Evolutionary conservation across 2,329 filamentous ascomycete genomes (phyloP).

Genomic region (Penicillium sp.): DNA sequence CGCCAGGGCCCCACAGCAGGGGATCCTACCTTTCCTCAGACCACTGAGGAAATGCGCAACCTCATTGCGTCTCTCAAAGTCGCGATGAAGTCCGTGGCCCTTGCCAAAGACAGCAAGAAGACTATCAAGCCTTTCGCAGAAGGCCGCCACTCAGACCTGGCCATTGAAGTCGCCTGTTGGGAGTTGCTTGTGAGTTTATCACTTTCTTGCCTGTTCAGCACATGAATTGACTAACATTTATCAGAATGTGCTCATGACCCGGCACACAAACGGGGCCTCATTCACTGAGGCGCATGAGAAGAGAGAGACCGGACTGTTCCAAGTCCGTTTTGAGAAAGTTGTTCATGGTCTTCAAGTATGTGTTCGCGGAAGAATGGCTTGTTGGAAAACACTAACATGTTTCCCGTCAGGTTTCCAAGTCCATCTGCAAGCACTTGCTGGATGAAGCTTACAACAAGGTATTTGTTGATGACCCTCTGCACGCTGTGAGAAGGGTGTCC

Average conservation of each 20-base stretch:
- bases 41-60: neutral
- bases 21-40: neutral
- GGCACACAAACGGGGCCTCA: neutral
- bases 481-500: neutral
- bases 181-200: neutral
- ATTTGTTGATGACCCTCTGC: neutral
- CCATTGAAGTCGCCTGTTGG: neutral
- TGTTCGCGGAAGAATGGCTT: neutral
- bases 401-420: neutral
- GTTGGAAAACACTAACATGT: neutral
- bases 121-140: neutral
- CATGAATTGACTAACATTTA: neutral
- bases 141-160: neutral
- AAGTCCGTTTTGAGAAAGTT: neutral
- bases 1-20: neutral
- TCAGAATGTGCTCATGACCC: neutral
- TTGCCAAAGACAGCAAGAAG: neutral
- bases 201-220: neutral
- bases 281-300: neutral
- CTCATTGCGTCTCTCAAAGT: neutral
- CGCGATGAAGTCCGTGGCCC: neutral
- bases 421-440: neutral
- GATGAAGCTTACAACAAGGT: neutral
- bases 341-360: neutral
- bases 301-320: neutral